Conservation (phyloP, 192 early-diverging fungal genomes). For the Coemansia aciculifera region DNA sequence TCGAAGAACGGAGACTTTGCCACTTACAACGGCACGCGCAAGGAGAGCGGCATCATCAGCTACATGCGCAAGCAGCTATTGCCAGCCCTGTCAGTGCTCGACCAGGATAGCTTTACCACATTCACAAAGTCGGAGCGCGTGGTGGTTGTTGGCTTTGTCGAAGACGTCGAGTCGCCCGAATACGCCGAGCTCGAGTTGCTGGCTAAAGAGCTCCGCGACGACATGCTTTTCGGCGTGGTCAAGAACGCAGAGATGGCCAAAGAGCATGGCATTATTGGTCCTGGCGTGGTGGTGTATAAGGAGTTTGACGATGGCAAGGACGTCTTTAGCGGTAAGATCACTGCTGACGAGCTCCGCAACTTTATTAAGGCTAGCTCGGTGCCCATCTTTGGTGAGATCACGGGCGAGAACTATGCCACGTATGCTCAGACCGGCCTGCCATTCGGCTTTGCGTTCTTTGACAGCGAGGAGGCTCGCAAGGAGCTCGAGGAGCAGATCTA, state of each 20-base stretch:
- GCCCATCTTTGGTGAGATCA: constrained; percentile 88
- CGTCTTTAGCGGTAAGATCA: constrained; percentile 64
- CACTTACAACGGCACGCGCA: constrained; percentile 87
- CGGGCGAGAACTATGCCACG: constrained; percentile 80
- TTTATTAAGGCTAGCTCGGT: constrained; percentile 83
- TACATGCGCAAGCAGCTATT: constrained; percentile 94
- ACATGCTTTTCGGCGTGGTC: constrained; percentile 81
- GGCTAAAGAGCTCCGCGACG: constrained; percentile 83
- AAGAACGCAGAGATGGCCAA: constrained; percentile 62
- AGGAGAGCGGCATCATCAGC: constrained; percentile 81
- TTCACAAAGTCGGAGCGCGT: constrained; percentile 87
- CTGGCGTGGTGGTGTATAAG: constrained; percentile 83
- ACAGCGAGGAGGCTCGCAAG: constrained; percentile 61
- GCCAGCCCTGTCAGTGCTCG: constrained; percentile 76
- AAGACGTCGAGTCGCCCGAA: constrained; percentile 62
- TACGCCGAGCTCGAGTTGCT: constrained; percentile 64
- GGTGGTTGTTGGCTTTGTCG: constrained; percentile 84
- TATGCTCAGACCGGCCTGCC: constrained; percentile 90
- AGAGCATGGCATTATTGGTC: constrained; percentile 57
- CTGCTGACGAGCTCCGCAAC: constrained; percentile 56
- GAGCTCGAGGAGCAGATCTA: constrained; percentile 62
- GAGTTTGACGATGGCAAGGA: constrained; percentile 87
- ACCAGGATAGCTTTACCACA: constrained; percentile 65
- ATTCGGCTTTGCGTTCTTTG: constrained; percentile 86
- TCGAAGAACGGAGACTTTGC: constrained; percentile 68